These are phyloP conservation scores for Candida rishiriensis DNA, from an alignment of 805 yeast species.

Conservation along the genomic window DNA sequence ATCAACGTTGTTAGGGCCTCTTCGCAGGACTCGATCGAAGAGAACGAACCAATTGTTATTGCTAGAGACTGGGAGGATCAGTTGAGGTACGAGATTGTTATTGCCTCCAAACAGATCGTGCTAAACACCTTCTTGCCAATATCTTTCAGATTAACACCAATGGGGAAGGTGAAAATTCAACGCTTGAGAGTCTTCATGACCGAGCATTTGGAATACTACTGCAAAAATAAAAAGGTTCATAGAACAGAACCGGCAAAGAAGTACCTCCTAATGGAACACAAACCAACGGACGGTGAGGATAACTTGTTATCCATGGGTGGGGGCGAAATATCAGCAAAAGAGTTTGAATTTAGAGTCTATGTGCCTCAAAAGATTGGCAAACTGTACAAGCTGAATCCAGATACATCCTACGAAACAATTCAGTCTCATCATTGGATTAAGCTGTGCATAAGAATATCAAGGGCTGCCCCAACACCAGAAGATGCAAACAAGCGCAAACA, in stretches of 20 bases:
- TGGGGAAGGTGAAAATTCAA: conserved; percentile 84
- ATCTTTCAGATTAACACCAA: conserved; percentile 76
- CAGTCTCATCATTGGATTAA: conserved; percentile 96
- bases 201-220: conserved; percentile 87
- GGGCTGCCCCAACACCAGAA: conserved; percentile 47
- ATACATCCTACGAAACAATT: conserved; percentile 73
- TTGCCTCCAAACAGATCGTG: conserved; percentile 85
- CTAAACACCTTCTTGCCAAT: conserved; percentile 81
- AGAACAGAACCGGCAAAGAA: conserved; percentile 87
- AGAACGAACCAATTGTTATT: conserved; percentile 89
- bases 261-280: conserved; percentile 74
- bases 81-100: conserved; percentile 81
- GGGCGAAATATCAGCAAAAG: conserved; percentile 63
- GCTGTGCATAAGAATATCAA: conserved; percentile 75
- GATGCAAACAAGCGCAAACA: conserved; percentile 65
- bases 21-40: conserved; percentile 74
- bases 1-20: conserved; percentile 72
- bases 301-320: conserved; percentile 39
- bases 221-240: conserved; percentile 82
- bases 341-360: conserved; percentile 80
- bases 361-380: conserved; percentile 68
- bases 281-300: conserved; percentile 49
- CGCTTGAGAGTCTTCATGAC: conserved; percentile 81
- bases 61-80: conserved; percentile 93
- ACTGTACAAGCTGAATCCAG: conserved; percentile 68